phyloP scores from a whole-genome alignment of 2,329 filamentous ascomycete genomes.

The Spiromastix sp. region DNA sequence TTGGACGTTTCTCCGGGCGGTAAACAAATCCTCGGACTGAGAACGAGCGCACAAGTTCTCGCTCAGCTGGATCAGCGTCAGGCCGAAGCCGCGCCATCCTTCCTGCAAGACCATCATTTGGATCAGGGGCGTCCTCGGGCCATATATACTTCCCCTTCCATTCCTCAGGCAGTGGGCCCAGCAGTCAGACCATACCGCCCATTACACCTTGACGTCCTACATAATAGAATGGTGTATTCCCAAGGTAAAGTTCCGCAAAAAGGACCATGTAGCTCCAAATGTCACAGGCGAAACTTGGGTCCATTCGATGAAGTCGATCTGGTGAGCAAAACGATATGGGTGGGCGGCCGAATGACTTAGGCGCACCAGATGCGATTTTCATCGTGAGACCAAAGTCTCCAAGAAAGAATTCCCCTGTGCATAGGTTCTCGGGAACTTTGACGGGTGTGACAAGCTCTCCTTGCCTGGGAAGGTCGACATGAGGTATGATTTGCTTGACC shows the following conservation, averaged over 20 bases:
- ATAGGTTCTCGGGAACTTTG: conserved; percentile 13
- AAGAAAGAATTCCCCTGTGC: conserved; percentile 20
- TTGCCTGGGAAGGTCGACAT: conserved; percentile 15
- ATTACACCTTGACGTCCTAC: no score
- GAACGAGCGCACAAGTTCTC: no score
- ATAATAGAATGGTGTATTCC: no score
- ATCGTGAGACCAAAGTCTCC: conserved; percentile 20
- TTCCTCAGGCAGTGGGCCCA: no score
- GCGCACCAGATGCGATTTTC: conserved; percentile 15
- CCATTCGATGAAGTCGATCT: conserved; percentile 17
- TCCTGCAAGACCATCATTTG: no score
- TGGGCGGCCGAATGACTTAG: conserved; percentile 7
- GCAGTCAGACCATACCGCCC: no score
- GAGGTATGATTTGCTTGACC: conserved; percentile 17
- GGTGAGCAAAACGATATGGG: conserved; percentile 17
- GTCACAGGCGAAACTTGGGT: conserved; percentile 16
- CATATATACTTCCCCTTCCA: no score
- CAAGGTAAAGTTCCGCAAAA: conserved; percentile 18
- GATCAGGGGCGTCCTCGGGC: no score
- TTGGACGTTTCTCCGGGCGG: no score
- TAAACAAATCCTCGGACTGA: no score
- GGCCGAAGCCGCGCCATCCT: no score
- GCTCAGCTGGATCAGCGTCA: no score
- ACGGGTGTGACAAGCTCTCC: conserved; percentile 17
- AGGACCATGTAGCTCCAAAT: conserved; percentile 22